These are phyloP conservation scores for Tillandsia fasciculata DNA, from an alignment of 176 grass and related monocot genomes.

Conservation along the genomic window DNA sequence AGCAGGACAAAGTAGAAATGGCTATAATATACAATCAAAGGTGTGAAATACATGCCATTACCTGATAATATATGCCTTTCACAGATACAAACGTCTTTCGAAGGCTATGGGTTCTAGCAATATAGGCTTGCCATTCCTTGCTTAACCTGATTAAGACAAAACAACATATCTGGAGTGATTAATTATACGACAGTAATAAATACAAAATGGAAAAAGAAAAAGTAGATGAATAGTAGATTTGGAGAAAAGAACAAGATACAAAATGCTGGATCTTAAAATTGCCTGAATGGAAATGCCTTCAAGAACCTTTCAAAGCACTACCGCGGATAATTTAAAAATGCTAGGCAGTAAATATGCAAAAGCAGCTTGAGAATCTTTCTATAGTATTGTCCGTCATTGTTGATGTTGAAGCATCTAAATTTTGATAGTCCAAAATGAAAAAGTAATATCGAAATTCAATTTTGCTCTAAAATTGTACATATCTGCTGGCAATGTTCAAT, in stretches of 20 bases:
- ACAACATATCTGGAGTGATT: not conserved
- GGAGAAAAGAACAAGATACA: not conserved
- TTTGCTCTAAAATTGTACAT: too few species aligned
- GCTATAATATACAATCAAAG: constrained; percentile 1
- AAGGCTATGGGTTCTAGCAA: constrained; percentile 75
- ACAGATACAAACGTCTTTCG: constrained; percentile 95
- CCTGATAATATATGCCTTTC: constrained; percentile 98
- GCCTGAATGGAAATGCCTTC: not conserved
- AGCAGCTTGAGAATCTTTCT: not conserved
- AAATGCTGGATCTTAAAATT: not conserved
- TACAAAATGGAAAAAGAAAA: not conserved
- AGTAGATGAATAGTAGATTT: not conserved
- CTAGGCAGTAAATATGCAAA: not conserved
- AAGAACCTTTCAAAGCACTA: not conserved
- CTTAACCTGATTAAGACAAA: constrained; percentile 56
- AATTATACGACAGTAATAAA: not conserved
- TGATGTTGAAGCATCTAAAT: not conserved
- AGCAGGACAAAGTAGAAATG: not conserved
- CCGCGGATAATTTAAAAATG: not conserved
- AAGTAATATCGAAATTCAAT: too few species aligned
- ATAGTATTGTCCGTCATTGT: not conserved
- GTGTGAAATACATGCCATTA: constrained; percentile 9
- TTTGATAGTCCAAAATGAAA: not conserved
- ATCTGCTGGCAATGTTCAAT: too few species aligned
- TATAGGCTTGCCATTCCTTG: constrained; percentile 98